Conservation (phyloP, 2,329 filamentous ascomycete species). For the Aspergillus bombycis region DNA sequence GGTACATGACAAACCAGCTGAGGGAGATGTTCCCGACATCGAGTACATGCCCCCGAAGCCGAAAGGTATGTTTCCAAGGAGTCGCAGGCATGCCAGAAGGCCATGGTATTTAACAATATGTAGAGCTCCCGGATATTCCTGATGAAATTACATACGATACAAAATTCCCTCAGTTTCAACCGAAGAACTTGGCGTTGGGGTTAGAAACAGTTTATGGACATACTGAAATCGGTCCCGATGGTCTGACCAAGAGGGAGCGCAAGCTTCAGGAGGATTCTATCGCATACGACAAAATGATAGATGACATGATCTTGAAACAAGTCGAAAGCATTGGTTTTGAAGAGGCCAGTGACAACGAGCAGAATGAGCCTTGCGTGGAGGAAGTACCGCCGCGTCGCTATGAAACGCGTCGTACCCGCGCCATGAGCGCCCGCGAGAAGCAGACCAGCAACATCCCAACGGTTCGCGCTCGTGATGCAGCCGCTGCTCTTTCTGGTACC, state of each 20-base stretch:
- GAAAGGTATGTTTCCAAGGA: slow-evolving; percentile 47
- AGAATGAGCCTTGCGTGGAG: slow-evolving; percentile 37
- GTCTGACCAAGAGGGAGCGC: slow-evolving; percentile 69
- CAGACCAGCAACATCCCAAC: slow-evolving; percentile 40
- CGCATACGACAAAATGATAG: slow-evolving; percentile 65
- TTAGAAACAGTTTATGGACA: slow-evolving; percentile 53
- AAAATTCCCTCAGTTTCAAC: slow-evolving; percentile 56
- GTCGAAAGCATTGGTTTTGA: slow-evolving; percentile 67
- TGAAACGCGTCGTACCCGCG: slow-evolving; percentile 30
- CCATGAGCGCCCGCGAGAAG: slow-evolving; percentile 28
- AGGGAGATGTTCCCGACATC: slow-evolving; percentile 69
- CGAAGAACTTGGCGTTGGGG: slow-evolving; percentile 57
- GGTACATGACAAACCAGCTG: slow-evolving; percentile 52
- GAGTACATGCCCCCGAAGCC: slow-evolving; percentile 86
- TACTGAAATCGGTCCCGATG: slow-evolving; percentile 53
- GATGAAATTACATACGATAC: slow-evolving; percentile 52
- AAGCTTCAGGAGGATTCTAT: slow-evolving; percentile 67
- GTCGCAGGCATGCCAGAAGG: not conserved
- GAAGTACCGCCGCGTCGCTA: slow-evolving; percentile 35
- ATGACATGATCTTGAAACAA: slow-evolving; percentile 69
- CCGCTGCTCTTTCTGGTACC: slow-evolving; percentile 39
- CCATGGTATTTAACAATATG: slow-evolving; percentile 32
- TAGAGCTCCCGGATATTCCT: slow-evolving; percentile 49
- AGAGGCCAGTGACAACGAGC: slow-evolving; percentile 58
- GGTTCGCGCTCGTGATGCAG: slow-evolving; percentile 45